Evolutionary conservation across 305 asterid genomes (phyloP).

Genomic region (Petunia hybrid): DNA sequence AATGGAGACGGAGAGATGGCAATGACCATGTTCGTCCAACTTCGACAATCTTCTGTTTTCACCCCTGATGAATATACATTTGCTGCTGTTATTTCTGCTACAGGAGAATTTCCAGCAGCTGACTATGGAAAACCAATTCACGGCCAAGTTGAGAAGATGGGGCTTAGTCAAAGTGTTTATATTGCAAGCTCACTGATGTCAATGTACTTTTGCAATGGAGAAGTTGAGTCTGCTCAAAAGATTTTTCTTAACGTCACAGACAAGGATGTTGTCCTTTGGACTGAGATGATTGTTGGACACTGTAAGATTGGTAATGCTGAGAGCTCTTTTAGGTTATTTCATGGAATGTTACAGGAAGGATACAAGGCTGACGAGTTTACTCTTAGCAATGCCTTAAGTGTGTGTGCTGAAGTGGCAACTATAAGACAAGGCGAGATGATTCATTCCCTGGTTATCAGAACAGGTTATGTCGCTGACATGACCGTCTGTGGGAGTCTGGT

Average conservation of each 20-base stretch:
- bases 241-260: conserved; percentile 50
- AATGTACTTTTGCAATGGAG: conserved; percentile 72
- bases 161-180: conserved; percentile 51
- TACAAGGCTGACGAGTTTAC: conserved; percentile 58
- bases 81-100: conserved; percentile 66
- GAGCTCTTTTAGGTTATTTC: conserved; percentile 60
- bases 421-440: conserved; percentile 78
- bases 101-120: conserved; percentile 53
- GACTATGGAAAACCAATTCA: conserved; percentile 77
- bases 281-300: conserved; percentile 83
- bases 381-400: conserved; percentile 71
- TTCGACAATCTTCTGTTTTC: conserved; percentile 37
- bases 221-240: conserved; percentile 55
- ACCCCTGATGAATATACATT: conserved; percentile 78
- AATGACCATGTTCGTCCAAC: conserved; percentile 57
- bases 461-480: conserved; percentile 61
- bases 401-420: conserved; percentile 80
- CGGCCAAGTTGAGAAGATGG: conserved; percentile 67
- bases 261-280: conserved; percentile 88
- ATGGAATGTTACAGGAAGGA: conserved; percentile 52
- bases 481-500: conserved; percentile 68
- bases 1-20: conserved; percentile 66
- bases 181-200: conserved; percentile 68
- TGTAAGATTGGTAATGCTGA: conserved; percentile 72
- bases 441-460: conserved; percentile 66